Base-by-base conservation (phyloP, 768 basidiomycete species). In the Russula sp. region DNA sequence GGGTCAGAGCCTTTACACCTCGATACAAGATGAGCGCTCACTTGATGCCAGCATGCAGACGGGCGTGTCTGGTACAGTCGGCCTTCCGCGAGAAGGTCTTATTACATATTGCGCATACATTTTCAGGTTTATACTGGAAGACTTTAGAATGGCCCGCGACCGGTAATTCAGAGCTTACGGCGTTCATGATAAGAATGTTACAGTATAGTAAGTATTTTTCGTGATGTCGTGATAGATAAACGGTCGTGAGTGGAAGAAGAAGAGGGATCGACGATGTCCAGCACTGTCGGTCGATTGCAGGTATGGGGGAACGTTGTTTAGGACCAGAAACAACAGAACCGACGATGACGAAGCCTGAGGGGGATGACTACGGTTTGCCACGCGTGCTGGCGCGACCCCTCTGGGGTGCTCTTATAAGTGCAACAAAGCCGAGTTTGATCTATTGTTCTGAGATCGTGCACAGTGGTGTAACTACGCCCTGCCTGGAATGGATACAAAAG, bases 31-130 rank as follows among this genome's bases (percentile, higher is more conserved):
- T 48, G 39, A 40, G 52, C 37, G 66, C 74, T 5, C 55, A 87
- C 87, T 76, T 84, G 50, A 75, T 68, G 27, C 79, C 80, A 20
- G 72, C 73, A 68, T 89, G 87, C 22, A 80, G 69, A 22, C 70
- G 65, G 56, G 76, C 63, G 67, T 90, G 88, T 63, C 87, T 82
- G 48, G 74, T 80, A 42, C 84, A 78, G 70, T 89, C 88, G 22
- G 81, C 81, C 70, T 80, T 82, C 51, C 85, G 81, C 4, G 71
- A 68, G 68, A 89, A 88, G 35, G 68, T 57, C 67, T 80, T 85
- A 6, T 50, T 32, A 73, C 86, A 88, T 35, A 32, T 51, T 2
- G 55, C 14, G 37, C 57, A 71, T 61, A 50, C 40, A 50, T 60
- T 63, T 27, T 32, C 45, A 48, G 52, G 47, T 27, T 39, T 40